Conservation (phyloP, 192 early-diverging fungal genomes). For the Coemansia sp. region DNA sequence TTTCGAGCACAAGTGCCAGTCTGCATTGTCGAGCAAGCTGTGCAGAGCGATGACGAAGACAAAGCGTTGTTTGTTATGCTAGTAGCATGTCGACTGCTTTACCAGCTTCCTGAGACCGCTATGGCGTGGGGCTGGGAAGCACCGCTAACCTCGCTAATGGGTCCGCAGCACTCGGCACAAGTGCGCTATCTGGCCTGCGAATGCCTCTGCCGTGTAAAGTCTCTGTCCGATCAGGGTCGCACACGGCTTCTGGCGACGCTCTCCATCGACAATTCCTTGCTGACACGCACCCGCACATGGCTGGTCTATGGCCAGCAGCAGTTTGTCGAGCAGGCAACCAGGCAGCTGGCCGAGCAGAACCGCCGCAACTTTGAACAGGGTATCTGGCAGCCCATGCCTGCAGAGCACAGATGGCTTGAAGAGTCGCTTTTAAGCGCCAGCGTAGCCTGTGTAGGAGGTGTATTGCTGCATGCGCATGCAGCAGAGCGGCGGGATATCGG, state of each 20-base stretch:
- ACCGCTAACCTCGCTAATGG: constrained; percentile 32
- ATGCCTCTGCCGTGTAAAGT: constrained; percentile 22
- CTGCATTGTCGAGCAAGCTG: constrained; percentile 19
- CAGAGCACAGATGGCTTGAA: constrained; percentile 17
- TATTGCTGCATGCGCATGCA: constrained; percentile 39
- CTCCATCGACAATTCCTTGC: background rate
- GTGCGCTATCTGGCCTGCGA: constrained; percentile 40
- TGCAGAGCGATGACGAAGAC: background rate
- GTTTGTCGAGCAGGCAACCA: constrained; percentile 10
- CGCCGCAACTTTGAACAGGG: background rate
- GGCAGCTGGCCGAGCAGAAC: constrained; percentile 16
- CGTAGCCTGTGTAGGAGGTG: constrained; percentile 47
- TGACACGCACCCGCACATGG: constrained; percentile 22
- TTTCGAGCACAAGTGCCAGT: constrained; percentile 11
- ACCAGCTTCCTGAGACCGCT: constrained; percentile 41
- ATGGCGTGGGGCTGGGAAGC: constrained; percentile 32
- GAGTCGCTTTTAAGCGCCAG: constrained; percentile 20
- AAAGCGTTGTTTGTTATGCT: constrained; percentile 6
- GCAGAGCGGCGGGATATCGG: constrained; percentile 7
- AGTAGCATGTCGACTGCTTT: constrained; percentile 56
- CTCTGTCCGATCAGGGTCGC: constrained; percentile 25
- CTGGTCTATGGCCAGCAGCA: constrained; percentile 24
- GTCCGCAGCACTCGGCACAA: background rate
- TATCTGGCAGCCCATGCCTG: constrained; percentile 12
- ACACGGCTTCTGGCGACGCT: constrained; percentile 13